Evolutionary conservation across 768 basidiomycete genomes (phyloP), one percentile per base, ranked within the genome.

Genomic region (Coprinopsis strossmayeri): DNA sequence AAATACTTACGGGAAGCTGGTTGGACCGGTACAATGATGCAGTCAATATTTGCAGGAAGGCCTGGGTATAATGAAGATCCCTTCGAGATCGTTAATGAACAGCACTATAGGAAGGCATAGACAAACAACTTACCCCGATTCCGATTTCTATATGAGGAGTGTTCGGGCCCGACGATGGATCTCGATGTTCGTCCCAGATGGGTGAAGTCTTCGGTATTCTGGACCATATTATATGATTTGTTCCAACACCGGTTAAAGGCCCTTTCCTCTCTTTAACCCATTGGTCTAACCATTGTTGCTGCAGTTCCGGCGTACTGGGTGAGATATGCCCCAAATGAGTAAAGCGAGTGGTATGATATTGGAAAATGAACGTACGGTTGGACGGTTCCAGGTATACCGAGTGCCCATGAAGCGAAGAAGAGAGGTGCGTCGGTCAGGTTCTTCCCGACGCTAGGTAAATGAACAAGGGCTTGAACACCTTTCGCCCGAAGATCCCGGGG

Each of bases 81-180:
- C 39, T 44, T 9, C 12, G 10, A n/a, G 7, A 4, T 34, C 7
- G 25, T 11, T 5, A 18, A 9, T 13, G 13, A 38, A 17, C 17
- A 11, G 40, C 5, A 42, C 25, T 9, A 25, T 42, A 18, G 9
- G 9, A 10, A 10, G 3, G 9, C 7, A 9, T 9, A 9, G 58
- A 30, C 21, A 26, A 20, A 21, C 2, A 24, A 53, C 61, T 18
- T 46, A 66, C 65, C 13, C 52, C 50, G 48, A 62, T 57, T 4
- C 61, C 30, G 2, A 65, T 44, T 46, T 68, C 67, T 26, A 55
- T 61, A 52, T 69, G 67, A 2, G 63, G 55, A 0, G 59, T 58
- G 34, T 59, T 52, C 0, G 53, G 54, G 2, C 69, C 66, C 2
- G 67, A 55, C 0, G 66, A 46, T 1, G 65, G 63, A 52, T 70